Evolutionary conservation across 208 protist genomes (phyloP), one percentile per base, ranked within the genome.

Genomic region (Acanthamoeba royreba): DNA sequence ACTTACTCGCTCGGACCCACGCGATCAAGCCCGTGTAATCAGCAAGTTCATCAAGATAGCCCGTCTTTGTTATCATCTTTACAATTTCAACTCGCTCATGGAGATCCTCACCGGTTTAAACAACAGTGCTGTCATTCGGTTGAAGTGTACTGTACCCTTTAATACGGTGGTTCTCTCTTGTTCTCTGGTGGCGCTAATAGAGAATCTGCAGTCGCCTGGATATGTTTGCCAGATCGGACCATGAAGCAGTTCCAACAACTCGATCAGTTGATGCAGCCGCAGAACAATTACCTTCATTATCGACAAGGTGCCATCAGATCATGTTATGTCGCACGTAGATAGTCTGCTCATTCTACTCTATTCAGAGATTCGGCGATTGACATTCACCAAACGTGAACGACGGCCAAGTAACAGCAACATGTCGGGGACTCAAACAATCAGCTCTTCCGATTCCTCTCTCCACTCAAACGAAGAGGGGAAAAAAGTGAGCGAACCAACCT

Each of bases 61-160:
- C 19, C 35, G 45, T 22, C 1, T 92, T 1, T 92, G 81, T 47
- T 88, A 88, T 28, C 45, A 63, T 9, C 31, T 92, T 47, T 40
- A 77, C 55, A 92, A 92, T 31, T 92, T 92, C 40, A 92, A 92
- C 61, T 79, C 86, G 31, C 28, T 92, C 3, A 47, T 38, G 47
- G 55, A 92, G 42, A 92, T 92, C 25, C 55, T 92, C 17, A 74
- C 86, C 0, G 86, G 86, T 4, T 55, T 92, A 11, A 92, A 92
- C 86, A 92, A 92, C 86, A 42, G 42, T 55, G 35, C 86, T 8
- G 86, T 92, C n/a, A 45, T 58, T 28, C 52, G 86, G 38, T 55
- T 92, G 19, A 79, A 79, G 31, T 13, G 69, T 79, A 19, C 49
- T 9, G 49, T 19, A n/a, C n/a, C n/a, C 49, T 55, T 55, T 55